Base-by-base conservation (phyloP, 768 basidiomycete genomes). In the Tephrocybe sp. region DNA sequence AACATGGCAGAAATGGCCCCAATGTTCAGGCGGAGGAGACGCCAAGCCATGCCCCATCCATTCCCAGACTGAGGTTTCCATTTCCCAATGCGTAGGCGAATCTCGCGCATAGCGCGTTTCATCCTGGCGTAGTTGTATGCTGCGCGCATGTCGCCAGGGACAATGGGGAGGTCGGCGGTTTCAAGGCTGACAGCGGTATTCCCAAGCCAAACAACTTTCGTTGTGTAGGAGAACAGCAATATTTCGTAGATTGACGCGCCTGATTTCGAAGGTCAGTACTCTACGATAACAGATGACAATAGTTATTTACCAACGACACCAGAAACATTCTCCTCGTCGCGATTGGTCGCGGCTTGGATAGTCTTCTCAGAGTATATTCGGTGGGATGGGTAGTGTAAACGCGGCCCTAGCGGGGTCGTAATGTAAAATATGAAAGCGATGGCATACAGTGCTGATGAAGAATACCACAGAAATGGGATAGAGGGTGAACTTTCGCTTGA, bases 161-260 rank as follows among this genome's bases (percentile, higher is more conserved):
- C 78, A 48, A 95, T 83, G 5, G 93, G 94, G 26, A 97, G 72
- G 63, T 97, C 92, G 53, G 84, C 91, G 17, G 92, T 90, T 57
- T 96, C 89, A 40, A 96, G 77, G 51, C 80, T 85, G 49, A 79
- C 76, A 1, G 86, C 75, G 2, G 73, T 75, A 67, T 91, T 83
- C 2, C 92, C 93, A 36, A 93, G 82, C 80, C 84, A 83, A 49
- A 95, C 82, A 12, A 97, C 89, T 53, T 87, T 84, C 1, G 92
- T 94, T 33, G 88, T 91, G 65, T 92, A 94, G 13, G 83, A 83
- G 67, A 97, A 97, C n/a, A 93, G 68, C 5, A 97, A 67, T 45
- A 72, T 69, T 49, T 78, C 80, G 74, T 77, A 81, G 0, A 77
- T 70, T 4, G 84, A 85, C 19, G 82, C 75, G 50, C 75, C 85